phyloP scores from a whole-genome alignment of 2,329 filamentous ascomycete species.

The Colletotrichum acutatum region DNA sequence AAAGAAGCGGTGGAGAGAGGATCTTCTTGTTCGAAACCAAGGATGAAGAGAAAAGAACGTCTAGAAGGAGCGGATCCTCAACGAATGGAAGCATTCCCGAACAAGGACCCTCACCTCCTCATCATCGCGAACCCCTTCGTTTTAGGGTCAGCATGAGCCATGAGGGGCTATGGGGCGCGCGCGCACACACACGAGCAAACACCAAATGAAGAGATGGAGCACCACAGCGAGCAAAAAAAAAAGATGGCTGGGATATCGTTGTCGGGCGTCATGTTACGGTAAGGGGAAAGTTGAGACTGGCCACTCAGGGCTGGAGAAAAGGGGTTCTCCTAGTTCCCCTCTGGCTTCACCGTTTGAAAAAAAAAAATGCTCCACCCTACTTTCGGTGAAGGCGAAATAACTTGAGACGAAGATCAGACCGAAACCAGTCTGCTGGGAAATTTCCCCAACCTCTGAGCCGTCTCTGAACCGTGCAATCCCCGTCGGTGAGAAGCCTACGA shows the following conservation, averaged over 20 bases:
- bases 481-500: background rate
- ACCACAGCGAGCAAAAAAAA: background rate
- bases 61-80: conserved; percentile 21
- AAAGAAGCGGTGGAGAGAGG: background rate
- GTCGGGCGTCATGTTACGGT: background rate
- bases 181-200: background rate
- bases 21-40: background rate
- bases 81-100: background rate
- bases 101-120: background rate
- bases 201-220: background rate
- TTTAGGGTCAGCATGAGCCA: background rate
- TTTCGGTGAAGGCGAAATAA: conserved; percentile 23
- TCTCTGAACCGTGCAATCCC: conserved; percentile 4
- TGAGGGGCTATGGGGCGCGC: no score
- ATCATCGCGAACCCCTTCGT: background rate
- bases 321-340: background rate
- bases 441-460: background rate
- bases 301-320: background rate
- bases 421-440: conserved; percentile 18
- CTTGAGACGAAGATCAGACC: conserved; percentile 33
- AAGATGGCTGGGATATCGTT: conserved; percentile 21
- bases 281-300: background rate
- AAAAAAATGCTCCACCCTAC: background rate
- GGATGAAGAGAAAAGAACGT: conserved; percentile 5
- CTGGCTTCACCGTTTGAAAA: background rate